Evolutionary conservation across 2,329 filamentous ascomycete species (phyloP).

Genomic region (Neurospora crassa): DNA sequence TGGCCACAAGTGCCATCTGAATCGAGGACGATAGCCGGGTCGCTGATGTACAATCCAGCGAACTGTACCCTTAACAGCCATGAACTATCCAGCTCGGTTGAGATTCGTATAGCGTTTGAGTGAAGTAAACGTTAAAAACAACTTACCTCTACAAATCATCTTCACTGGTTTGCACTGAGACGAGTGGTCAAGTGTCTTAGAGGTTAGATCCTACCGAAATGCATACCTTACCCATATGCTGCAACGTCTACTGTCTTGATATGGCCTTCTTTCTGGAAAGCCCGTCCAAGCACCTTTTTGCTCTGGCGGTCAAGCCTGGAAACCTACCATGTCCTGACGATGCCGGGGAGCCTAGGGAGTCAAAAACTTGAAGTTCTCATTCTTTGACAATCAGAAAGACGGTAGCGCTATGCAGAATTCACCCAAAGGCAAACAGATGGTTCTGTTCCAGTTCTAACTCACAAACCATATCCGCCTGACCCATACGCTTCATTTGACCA

Average conservation of each 20-base stretch:
- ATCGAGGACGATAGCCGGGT: not conserved
- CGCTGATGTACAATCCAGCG: not conserved
- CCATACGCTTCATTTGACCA: not conserved
- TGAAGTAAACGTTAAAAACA: not conserved
- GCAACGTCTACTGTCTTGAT: too few species aligned
- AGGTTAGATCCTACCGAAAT: too few species aligned
- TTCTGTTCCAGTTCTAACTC: not conserved
- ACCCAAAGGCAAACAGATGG: not conserved
- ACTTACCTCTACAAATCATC: not conserved
- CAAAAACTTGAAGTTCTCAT: not conserved
- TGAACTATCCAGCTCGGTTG: not conserved
- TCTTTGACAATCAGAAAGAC: not conserved
- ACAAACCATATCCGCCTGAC: not conserved
- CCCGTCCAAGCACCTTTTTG: not conserved
- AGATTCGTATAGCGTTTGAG: not conserved
- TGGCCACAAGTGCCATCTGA: not conserved
- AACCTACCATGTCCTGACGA: not conserved
- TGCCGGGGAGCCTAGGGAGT: not conserved
- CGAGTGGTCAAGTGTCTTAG: not conserved
- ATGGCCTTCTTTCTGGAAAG: too few species aligned
- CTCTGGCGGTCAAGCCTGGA: not conserved
- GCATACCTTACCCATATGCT: too few species aligned
- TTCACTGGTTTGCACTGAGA: not conserved
- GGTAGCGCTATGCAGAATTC: not conserved
- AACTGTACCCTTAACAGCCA: not conserved